These are phyloP conservation scores for Candida maesae DNA, from an alignment of 805 yeast genomes.

Conservation along the genomic window DNA sequence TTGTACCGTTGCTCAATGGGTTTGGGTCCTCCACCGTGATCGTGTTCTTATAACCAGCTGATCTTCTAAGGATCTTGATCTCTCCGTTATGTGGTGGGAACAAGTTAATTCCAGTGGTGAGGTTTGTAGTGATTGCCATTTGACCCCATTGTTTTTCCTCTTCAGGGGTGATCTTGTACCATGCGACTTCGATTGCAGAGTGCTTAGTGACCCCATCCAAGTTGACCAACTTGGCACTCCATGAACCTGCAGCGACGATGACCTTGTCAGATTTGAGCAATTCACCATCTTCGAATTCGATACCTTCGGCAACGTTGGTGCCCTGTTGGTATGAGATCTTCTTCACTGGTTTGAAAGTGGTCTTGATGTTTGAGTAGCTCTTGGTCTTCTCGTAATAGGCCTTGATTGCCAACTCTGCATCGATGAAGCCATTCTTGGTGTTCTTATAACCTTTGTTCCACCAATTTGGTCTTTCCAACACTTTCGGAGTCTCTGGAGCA, in stretches of 20 bases:
- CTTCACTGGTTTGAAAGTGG: slow-evolving; percentile 14
- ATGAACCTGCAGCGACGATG: slow-evolving; percentile 19
- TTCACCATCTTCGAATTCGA: slow-evolving; percentile 10
- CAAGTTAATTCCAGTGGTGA: slow-evolving; percentile 16
- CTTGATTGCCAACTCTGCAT: slow-evolving; percentile 13
- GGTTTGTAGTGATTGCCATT: slow-evolving; percentile 18
- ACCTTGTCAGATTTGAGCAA: slow-evolving; percentile 7
- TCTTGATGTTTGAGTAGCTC: slow-evolving; percentile 3
- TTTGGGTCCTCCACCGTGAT: slow-evolving; percentile 1
- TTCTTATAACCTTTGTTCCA: slow-evolving; percentile 18
- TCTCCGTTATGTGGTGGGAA: slow-evolving; percentile 20
- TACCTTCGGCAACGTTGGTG: slow-evolving; percentile 16
- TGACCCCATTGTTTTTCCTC: slow-evolving; percentile 9
- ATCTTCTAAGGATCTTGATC: slow-evolving; percentile 15
- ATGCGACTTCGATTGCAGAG: slow-evolving; percentile 18
- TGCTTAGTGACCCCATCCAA: slow-evolving; percentile 10
- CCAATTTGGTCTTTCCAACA: slow-evolving; percentile 20
- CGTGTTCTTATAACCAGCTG: slow-evolving; percentile 14
- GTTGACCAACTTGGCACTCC: slow-evolving; percentile 18
- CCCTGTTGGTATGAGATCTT: slow-evolving; percentile 7
- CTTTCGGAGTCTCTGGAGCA: not conserved
- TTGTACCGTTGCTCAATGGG: slow-evolving; percentile 2
- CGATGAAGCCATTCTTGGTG: slow-evolving; percentile 14
- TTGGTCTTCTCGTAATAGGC: slow-evolving; percentile 16
- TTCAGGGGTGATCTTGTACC: slow-evolving; percentile 14